Base-by-base conservation (phyloP, 208 protist genomes). In the Willaertia magna region DNA sequence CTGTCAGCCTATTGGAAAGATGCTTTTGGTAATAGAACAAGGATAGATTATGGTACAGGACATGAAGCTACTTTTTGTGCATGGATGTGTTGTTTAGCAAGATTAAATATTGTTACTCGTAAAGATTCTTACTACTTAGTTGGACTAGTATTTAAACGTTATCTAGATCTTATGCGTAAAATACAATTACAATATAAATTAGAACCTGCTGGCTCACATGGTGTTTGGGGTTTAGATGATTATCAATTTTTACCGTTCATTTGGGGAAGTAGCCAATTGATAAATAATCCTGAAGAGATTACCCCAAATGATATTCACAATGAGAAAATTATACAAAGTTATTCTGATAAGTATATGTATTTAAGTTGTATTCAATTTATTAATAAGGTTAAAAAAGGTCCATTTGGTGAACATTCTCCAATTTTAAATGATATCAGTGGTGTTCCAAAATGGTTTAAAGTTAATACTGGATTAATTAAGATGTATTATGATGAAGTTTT, bases 21-120 rank as follows among this genome's bases (percentile, higher is more conserved):
- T 78, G 85, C 91, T 46, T 98, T 99, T 79, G 98, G 98, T 4
- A 98, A 99, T 87, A 78, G 87, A 40, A 94, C 90, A 3, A 93
- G 98, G 55, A 97, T 99, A 9, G 98, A 99, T 91, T 99, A 99
- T 88, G 98, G 98, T 81, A 99, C 96, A 12, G 98, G 98, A 30
- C 98, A 99, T 87, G 98, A 99, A 90, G 85, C 97, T n/a, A 91
- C 96, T 85, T 99, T 99, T 89, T 93, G 98, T 44, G 91, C 93
- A 4, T 95, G 95, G 26, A 48, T 99, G 42, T 94, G 94, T 88
- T 95, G 95, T 87, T 90, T 98, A 12, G 86, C 91, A 84, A 87
- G 92, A 84, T 84, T 95, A 84, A 91, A 92, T 9, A 93, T 94
- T 78, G 34, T 88, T 61, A 90, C 86, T 88, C 46, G 43, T 85